Conservation (phyloP, 108 stramenopile genomes). For the Cyclotella choctawhatcheeana region DNA sequence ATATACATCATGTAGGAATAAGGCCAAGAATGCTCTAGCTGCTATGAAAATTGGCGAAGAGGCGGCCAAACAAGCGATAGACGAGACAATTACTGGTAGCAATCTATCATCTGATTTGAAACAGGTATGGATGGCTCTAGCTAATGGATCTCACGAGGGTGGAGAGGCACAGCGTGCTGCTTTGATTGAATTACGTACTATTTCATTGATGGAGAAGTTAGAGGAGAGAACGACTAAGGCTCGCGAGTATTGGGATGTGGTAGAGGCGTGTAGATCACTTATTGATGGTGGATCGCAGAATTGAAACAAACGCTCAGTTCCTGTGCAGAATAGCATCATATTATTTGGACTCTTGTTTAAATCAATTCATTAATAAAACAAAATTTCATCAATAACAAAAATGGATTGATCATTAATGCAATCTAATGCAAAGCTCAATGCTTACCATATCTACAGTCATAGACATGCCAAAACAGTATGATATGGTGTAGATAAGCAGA, state of each 20-base stretch:
- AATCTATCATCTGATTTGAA: conserved; percentile 57
- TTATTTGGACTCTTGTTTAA: too few relatives aligned
- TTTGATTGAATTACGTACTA: conserved; percentile 65
- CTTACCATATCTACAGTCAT: too few relatives aligned
- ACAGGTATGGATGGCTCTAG: conserved; percentile 59
- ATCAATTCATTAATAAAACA: too few relatives aligned
- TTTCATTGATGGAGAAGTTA: conserved; percentile 56
- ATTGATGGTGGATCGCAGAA: too few relatives aligned
- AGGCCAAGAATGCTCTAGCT: conserved; percentile 70
- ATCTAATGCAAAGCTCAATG: too few relatives aligned
- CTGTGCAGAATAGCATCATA: too few relatives aligned
- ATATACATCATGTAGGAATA: conserved; percentile 74
- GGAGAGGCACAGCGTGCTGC: conserved; percentile 76
- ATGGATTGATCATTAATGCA: too few relatives aligned
- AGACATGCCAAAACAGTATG: too few relatives aligned
- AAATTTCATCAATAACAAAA: too few relatives aligned
- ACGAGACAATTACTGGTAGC: conserved; percentile 65
- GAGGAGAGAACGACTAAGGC: conserved; percentile 55
- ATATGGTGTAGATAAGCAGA: too few relatives aligned
- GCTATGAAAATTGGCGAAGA: conserved; percentile 71
- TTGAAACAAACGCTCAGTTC: too few relatives aligned
- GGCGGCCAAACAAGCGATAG: conserved; percentile 61
- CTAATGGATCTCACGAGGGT: conserved; percentile 52
- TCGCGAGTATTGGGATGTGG: conserved; percentile 54
- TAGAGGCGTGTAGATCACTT: conserved; percentile 46